phyloP scores from a whole-genome alignment of 2,329 filamentous ascomycete genomes.

The Fusarium acutatum region DNA sequence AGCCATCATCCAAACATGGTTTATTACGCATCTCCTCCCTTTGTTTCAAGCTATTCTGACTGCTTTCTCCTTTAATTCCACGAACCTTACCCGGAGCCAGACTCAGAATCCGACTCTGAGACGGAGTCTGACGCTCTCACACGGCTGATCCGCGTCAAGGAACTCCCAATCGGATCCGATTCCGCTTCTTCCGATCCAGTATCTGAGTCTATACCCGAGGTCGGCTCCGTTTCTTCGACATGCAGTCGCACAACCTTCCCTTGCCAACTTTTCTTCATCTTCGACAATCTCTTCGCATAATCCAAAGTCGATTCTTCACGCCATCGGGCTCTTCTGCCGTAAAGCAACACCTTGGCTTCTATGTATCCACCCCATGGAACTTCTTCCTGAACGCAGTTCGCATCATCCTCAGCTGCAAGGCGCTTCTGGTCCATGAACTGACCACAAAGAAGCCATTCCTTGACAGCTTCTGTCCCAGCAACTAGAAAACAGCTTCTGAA shows the following conservation, averaged over 20 bases:
- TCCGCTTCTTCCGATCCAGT: background rate
- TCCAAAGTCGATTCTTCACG: background rate
- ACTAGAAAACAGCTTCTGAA: background rate
- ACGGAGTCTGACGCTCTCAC: no score
- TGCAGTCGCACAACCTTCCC: background rate
- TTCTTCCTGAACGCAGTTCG: rapidly evolving
- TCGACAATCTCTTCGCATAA: background rate
- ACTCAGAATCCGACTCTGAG: no score
- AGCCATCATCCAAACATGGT: no score
- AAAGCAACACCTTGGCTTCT: background rate
- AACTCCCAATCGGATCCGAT: no score
- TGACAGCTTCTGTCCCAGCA: background rate
- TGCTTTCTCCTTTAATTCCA: no score
- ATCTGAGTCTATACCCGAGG: rapidly evolving
- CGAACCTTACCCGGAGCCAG: no score
- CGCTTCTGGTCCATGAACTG: background rate
- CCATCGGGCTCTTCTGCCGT: background rate
- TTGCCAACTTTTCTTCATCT: background rate
- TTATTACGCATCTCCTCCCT: no score
- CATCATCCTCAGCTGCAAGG: background rate
- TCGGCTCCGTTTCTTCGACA: background rate
- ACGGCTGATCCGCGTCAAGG: no score
- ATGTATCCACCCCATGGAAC: background rate
- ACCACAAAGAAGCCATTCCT: background rate
- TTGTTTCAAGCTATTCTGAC: no score